Conservation (phyloP, 2,329 filamentous ascomycete genomes). For the Phaeosphaeriaceae sp. region DNA sequence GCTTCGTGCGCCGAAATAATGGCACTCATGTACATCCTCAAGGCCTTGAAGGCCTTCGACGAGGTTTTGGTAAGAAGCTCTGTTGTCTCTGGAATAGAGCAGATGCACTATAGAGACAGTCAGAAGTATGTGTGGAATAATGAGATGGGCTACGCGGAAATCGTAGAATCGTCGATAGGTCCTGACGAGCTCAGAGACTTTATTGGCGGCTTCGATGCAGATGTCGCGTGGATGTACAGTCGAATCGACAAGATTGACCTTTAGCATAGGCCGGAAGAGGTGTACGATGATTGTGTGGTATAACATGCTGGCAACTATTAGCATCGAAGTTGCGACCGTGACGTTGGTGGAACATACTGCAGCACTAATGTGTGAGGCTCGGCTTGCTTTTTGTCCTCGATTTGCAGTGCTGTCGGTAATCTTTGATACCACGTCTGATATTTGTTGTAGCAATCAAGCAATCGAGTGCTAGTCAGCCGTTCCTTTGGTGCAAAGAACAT, state of each 20-base stretch:
- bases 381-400: conserved; percentile 60
- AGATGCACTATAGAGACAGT: conserved; percentile 55
- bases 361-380: conserved; percentile 76
- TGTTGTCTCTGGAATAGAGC: conserved; percentile 50
- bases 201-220: conserved; percentile 61
- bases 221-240: conserved; percentile 69
- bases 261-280: conserved; percentile 77
- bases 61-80: conserved; percentile 47
- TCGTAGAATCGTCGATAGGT: conserved; percentile 54
- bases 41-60: conserved; percentile 52
- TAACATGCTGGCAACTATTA: conserved; percentile 60
- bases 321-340: conserved; percentile 3
- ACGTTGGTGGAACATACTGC: conserved; percentile 64
- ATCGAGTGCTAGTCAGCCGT: conserved; percentile 67
- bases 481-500: conserved; percentile 74
- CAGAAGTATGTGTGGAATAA: conserved; percentile 51
- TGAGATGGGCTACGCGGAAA: conserved; percentile 49
- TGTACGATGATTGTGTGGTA: conserved; percentile 74
- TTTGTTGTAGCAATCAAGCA: conserved; percentile 70
- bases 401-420: conserved; percentile 68
- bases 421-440: conserved; percentile 76
- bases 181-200: conserved; percentile 52
- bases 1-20: conserved; percentile 52
- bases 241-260: conserved; percentile 64
- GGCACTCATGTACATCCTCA: conserved; percentile 52